Evolutionary conservation across 495 filamentous ascomycete genomes (phyloP).

Genomic region (Aspergillus heteromorphus): DNA sequence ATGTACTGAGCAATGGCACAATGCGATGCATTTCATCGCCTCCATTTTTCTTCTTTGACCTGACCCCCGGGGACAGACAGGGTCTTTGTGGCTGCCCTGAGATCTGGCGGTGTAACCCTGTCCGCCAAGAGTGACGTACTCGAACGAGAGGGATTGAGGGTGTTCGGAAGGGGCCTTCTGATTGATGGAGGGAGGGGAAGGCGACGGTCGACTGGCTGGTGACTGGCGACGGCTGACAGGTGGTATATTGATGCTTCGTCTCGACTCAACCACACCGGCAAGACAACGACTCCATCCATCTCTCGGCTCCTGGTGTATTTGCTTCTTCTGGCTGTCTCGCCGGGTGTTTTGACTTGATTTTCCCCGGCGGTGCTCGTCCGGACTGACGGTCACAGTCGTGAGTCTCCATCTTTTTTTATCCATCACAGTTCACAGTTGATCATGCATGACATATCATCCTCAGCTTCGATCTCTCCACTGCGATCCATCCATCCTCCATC

Average conservation of each 20-base stretch:
- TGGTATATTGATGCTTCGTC: not conserved
- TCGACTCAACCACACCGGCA: too few relatives aligned
- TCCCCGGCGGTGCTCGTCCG: not conserved
- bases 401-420: conserved; percentile 6
- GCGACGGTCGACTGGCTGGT: not conserved
- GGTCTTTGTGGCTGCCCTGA: conserved; percentile 12
- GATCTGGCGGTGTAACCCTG: conserved; percentile 16
- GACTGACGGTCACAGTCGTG: too few relatives aligned
- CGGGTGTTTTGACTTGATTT: not conserved
- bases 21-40: not conserved
- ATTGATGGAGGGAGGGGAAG: not conserved
- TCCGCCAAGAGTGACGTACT: conserved; percentile 4
- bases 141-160: not conserved
- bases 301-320: too few relatives aligned
- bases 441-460: conserved; percentile 24
- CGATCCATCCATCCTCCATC: conserved; percentile 8
- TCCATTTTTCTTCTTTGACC: not conserved
- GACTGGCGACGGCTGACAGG: not conserved
- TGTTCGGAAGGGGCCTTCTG: not conserved
- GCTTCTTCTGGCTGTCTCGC: not conserved
- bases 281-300: not conserved
- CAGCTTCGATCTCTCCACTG: conserved; percentile 12
- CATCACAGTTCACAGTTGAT: conserved; percentile 13
- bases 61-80: not conserved
- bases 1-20: too few relatives aligned